Evolutionary conservation across 345 rosid genomes (phyloP), one percentile per base, ranked within the genome.

Genomic region (Populus ilicifolia): DNA sequence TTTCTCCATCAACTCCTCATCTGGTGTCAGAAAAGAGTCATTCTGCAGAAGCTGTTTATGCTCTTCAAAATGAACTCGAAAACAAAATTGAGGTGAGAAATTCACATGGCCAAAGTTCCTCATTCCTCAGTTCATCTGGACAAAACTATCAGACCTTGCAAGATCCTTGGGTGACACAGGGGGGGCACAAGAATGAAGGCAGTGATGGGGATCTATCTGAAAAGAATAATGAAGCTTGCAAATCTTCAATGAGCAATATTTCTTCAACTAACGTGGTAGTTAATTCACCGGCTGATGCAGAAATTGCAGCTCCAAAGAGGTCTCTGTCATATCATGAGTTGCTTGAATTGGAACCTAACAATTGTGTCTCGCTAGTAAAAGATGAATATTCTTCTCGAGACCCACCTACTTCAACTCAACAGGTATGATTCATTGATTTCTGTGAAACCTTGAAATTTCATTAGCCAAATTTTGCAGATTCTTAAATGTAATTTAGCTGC

Each of bases 391-490:
- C 78, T 59, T 76, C 73, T 61, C 38, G 20, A 50, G 54, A 71
- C 29, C 25, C 30, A 11, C 72, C 77, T 44, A 17, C 76, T 75
- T 78, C 70, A 23, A 21, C 41, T 68, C 76, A 21, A 69, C 82
- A 88, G 90, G 90, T 88, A 59, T 43, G 79, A 39, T 83, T 72
- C 73, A 54, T 43, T 50, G 6, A 63, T 35, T 64, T 6, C 27
- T 29, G 64, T 44, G 23, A 69, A 48, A 68, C 52, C 56, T 23
- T 46, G 29, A 46, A 74, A 41, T 63, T 43, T 46, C 52, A n/a
- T 20, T 43, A 18, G 21, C 20, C 27, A 50, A 59, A 8, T 21
- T 33, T 6, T 14, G 39, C 5, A n/a, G 54, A 73, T 18, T n/a
- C 18, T 75, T n/a, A 39, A 39, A 61, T 50, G 33, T 36, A 39